Conservation (phyloP, 1,284 basidiomycete species). For the Austropuccinia psidii region DNA sequence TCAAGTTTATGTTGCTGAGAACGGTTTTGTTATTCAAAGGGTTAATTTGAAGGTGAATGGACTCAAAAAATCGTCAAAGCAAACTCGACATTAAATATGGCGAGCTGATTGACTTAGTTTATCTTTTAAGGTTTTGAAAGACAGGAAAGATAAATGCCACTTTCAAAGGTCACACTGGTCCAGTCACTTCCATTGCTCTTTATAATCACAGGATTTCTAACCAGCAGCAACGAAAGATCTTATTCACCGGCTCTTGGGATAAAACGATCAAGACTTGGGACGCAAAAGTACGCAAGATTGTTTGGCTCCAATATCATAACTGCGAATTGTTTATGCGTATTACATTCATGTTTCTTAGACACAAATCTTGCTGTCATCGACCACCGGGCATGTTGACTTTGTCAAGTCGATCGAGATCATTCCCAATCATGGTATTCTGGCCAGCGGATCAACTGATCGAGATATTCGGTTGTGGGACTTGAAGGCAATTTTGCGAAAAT, state of each 20-base stretch:
- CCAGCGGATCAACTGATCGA: constrained; percentile 25
- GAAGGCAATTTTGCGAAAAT: not conserved
- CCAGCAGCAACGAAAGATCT: constrained; percentile 55
- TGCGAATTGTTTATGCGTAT: not conserved
- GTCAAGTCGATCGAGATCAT: constrained; percentile 30
- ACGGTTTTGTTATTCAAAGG: constrained; percentile 63
- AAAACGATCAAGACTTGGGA: constrained; percentile 82
- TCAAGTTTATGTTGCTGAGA: constrained; percentile 84
- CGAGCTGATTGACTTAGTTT: not conserved
- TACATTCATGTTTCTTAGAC: not conserved
- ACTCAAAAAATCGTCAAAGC: not conserved
- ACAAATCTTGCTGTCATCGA: constrained; percentile 32
- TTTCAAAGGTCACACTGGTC: constrained; percentile 73
- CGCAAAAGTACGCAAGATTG: constrained; percentile 39
- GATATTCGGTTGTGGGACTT: constrained; percentile 27
- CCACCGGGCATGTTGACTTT: constrained; percentile 21
- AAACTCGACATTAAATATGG: not conserved
- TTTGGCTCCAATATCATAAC: not conserved
- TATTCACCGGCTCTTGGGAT: constrained; percentile 84
- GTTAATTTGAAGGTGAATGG: constrained; percentile 62
- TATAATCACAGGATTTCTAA: constrained; percentile 42
- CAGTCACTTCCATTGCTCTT: constrained; percentile 72
- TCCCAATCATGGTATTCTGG: not conserved
- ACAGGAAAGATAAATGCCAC: constrained; percentile 66
- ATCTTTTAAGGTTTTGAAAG: too few species aligned